Conservation (phyloP, 2,329 filamentous ascomycete species). For the Diaporthe sp. region DNA sequence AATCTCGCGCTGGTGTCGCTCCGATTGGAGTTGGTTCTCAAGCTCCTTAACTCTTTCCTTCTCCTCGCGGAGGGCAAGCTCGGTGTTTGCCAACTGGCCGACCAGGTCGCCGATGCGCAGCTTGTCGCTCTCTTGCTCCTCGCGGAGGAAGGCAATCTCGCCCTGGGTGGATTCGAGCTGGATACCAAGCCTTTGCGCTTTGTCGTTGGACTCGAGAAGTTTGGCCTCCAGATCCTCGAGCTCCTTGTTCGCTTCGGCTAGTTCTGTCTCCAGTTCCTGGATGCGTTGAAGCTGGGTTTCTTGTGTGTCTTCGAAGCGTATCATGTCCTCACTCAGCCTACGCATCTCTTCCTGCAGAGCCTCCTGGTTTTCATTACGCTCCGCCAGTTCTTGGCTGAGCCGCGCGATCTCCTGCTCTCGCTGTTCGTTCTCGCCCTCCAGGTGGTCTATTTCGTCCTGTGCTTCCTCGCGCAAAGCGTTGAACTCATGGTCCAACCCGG, state of each 20-base stretch:
- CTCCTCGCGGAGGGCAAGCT: slow-evolving; percentile 86
- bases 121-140: slow-evolving; percentile 98
- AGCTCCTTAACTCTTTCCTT: slow-evolving; percentile 81
- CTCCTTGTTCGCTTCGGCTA: slow-evolving; percentile 87
- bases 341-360: slow-evolving; percentile 96
- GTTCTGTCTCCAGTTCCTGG: slow-evolving; percentile 84
- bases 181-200: slow-evolving; percentile 88
- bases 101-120: slow-evolving; percentile 97
- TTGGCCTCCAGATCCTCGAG: slow-evolving; percentile 88
- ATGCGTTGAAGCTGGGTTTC: slow-evolving; percentile 84
- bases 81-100: slow-evolving; percentile 82
- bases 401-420: slow-evolving; percentile 79
- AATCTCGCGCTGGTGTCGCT: slow-evolving; percentile 88
- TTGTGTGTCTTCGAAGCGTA: slow-evolving; percentile 91
- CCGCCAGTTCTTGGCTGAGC: slow-evolving; percentile 79
- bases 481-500: slow-evolving; percentile 70
- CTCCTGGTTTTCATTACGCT: slow-evolving; percentile 87
- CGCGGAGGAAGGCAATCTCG: slow-evolving; percentile 94
- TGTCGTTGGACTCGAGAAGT: slow-evolving; percentile 86
- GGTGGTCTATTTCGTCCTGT: slow-evolving; percentile 74
- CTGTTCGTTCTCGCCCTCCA: slow-evolving; percentile 81
- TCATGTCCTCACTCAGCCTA: slow-evolving; percentile 86
- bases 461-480: slow-evolving; percentile 73
- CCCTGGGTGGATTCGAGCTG: slow-evolving; percentile 93
- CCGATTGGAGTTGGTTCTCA: slow-evolving; percentile 81